Conservation (phyloP, 116 monocot species). For the Phalaenopsis hybrid region DNA sequence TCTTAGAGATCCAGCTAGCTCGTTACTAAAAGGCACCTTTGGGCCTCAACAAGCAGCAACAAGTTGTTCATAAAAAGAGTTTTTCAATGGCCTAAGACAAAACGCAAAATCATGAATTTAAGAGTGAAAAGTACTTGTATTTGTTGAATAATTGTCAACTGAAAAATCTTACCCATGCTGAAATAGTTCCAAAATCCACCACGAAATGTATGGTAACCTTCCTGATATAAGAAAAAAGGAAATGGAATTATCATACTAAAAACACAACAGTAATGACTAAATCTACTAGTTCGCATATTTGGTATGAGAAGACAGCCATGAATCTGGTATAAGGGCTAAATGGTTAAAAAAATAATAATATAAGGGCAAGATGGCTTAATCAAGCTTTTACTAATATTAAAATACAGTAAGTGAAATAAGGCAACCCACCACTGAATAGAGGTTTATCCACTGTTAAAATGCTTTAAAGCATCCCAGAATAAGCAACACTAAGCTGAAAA, state of each 20-base stretch:
- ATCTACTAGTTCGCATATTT: neutral
- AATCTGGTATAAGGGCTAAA: neutral
- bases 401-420: neutral
- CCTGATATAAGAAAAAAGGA: conserved; percentile 28
- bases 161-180: conserved; percentile 79
- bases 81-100: neutral
- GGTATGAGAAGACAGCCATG: neutral
- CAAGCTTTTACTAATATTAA: neutral
- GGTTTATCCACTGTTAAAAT: neutral
- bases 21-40: too few species aligned
- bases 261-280: neutral
- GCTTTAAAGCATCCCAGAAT: neutral
- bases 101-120: conserved; percentile 4
- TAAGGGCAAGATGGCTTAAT: neutral
- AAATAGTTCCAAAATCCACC: conserved; percentile 99
- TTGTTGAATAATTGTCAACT: neutral
- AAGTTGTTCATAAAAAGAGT: neutral
- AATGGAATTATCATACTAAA: neutral
- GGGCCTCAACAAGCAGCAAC: neutral
- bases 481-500: neutral
- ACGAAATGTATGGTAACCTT: conserved; percentile 88
- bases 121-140: neutral
- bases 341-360: neutral
- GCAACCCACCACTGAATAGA: neutral
- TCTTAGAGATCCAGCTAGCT: neutral